Conservation (phyloP, 768 basidiomycete genomes). For the Xanthoconium stramineum region DNA sequence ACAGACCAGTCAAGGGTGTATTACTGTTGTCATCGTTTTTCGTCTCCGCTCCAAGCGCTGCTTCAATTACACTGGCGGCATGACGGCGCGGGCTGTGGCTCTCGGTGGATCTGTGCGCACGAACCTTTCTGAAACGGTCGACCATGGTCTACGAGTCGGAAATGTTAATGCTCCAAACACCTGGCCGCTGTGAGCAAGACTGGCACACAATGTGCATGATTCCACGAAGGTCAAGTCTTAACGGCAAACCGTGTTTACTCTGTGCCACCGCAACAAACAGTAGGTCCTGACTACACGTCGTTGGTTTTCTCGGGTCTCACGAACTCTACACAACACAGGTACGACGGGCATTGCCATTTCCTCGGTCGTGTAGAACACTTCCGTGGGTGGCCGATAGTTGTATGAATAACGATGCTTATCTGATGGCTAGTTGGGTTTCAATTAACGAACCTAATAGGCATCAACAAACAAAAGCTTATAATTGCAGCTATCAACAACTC, state of each 20-base stretch:
- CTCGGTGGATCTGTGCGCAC: constrained; percentile 19
- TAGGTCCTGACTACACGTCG: constrained; percentile 1
- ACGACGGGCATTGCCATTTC: constrained; percentile 1
- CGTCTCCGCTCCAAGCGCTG: constrained; percentile 29
- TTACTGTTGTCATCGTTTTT: constrained; percentile 23
- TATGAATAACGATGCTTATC: constrained; percentile 28
- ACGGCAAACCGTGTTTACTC: neutral
- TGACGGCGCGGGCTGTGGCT: constrained; percentile 21
- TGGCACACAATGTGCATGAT: neutral
- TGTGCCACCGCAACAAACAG: neutral
- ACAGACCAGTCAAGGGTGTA: constrained; percentile 28
- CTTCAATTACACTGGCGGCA: constrained; percentile 23
- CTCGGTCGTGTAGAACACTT: constrained; percentile 9
- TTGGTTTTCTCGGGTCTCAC: neutral
- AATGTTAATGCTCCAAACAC: neutral
- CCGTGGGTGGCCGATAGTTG: constrained; percentile 11
- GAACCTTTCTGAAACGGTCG: constrained; percentile 20
- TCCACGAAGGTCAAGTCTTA: neutral
- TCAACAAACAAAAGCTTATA: constrained; percentile 41
- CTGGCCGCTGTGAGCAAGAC: neutral
- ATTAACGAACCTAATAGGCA: constrained; percentile 35
- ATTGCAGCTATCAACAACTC: constrained; percentile 37
- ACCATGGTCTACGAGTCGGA: constrained; percentile 17
- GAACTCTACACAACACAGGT: constrained; percentile 8
- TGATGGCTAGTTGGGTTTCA: constrained; percentile 38